phyloP scores from a whole-genome alignment of 306 rosid genomes.

The Quercus rubra region DNA sequence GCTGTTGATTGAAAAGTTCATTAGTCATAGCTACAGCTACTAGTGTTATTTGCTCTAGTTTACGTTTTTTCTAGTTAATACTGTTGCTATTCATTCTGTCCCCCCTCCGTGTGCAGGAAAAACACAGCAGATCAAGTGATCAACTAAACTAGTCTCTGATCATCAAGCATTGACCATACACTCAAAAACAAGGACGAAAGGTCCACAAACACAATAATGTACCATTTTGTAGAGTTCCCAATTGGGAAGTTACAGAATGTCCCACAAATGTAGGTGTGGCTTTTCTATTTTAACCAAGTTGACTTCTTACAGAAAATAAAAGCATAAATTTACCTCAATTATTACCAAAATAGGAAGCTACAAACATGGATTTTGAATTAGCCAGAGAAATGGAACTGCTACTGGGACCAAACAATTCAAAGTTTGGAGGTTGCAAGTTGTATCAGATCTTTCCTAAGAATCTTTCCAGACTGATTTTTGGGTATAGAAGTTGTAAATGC shows the following conservation, averaged over 20 bases:
- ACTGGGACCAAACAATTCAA: constrained; percentile 15
- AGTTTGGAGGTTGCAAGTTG: constrained; percentile 77
- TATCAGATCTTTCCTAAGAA: constrained; percentile 92
- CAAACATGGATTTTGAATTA: neutral
- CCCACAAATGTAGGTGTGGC: neutral
- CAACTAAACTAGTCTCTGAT: neutral
- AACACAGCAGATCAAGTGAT: neutral
- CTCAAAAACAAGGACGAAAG: too few relatives aligned
- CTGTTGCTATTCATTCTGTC: neutral
- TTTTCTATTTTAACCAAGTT: neutral
- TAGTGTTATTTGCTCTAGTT: neutral
- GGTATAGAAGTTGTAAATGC: constrained; percentile 76
- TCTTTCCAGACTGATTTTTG: constrained; percentile 88
- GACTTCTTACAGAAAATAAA: neutral
- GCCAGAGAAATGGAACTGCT: neutral
- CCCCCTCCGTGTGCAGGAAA: neutral
- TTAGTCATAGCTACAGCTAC: neutral
- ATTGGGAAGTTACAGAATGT: neutral
- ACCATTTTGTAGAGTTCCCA: too few relatives aligned
- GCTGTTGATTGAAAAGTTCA: neutral
- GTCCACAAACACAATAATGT: too few relatives aligned
- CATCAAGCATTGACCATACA: neutral
- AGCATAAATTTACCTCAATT: neutral
- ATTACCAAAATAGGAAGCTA: neutral
- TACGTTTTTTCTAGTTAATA: neutral